Base-by-base conservation (phyloP, 1,284 basidiomycete species). In the Ceratobasidium papillatum region DNA sequence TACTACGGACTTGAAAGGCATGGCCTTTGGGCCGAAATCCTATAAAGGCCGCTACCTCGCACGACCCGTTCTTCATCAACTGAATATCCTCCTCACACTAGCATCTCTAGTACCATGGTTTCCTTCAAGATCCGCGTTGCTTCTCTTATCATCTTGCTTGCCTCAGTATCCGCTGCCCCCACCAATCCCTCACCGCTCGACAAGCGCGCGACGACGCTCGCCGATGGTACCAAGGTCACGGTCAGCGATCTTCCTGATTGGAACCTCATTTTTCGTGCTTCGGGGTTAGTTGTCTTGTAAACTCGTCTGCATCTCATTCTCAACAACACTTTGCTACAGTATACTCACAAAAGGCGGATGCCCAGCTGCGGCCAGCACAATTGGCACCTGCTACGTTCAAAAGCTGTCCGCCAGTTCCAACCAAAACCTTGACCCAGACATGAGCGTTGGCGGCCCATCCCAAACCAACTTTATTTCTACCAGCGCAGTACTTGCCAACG, bases 391-490 rank as follows among this genome's bases (percentile, higher is more conserved):
- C 41, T 71, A 71, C 41, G 56, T 25, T 8, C 43, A 47, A 14
- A 71, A 59, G 27, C 54, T 61, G 7, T 59, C 68, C 11, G 22
- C 68, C 56, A 71, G 45, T 22, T 9, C 43, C 12, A 56, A 30
- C 12, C 54, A 61, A 27, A 56, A 71, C 12, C 34, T 61, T 12
- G 68, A 71, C 38, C 47, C 43, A 14, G 59, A 22, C 22, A 19
- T 73, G 2, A 52, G 58, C 41, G n/a, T 17, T 14, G 38, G 49
- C 25, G 32, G 43, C 7, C 17, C 34, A 43, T 32, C 43, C 36
- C 69, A 73, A 34, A 62, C 69, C 19, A 63, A 47, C 41, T 63
- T 63, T 3, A 47, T 63, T 43, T 63, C 61, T 17, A 63, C 61
- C 11, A 5, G 14, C 8, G n/a, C 61, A 2, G 41, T 63, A 0